Base-by-base conservation (phyloP, 148 eudicot species). In the Camellia granthamiana region DNA sequence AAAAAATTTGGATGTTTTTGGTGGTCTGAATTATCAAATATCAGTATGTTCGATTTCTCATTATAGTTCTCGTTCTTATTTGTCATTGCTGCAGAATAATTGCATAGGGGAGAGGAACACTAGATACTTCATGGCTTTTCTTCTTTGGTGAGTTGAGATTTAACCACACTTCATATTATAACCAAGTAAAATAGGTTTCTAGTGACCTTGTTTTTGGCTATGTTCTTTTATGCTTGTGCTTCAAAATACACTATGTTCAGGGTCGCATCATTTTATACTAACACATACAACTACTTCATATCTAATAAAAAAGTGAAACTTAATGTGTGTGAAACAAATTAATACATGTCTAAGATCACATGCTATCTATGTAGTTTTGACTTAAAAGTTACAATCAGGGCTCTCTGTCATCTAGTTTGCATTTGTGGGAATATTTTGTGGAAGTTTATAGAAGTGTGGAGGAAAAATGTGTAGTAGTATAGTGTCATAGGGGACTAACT, bases 81-180 rank as follows among this genome's bases (percentile, higher is more conserved):
- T 84, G 49, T 75, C 18, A 75, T 56, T 62, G 3, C 72, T 85
- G 89, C 94, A 96, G 99, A 96, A 96, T 90, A 96, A 96, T 85
- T 96, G 99, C 87, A 92, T 96, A 70, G 99, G 99, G 79, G 99
- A 96, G 89, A 94, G 85, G 83, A 96, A 96, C 86, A 92, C 95
- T 43, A 85, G 91, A 72, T 93, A 91, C 85, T 96, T 96, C 73
- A 79, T 96, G 90, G 93, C 93, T 81, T 96, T 96, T 82, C 92
- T 96, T 80, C 80, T 91, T 58, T 96, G 99, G 99, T 96, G 82
- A 96, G 99, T 83, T 72, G 78, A 74, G 44, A 52, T 41, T 23
- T 23, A 23, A 23, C 30, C 30, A 23, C 30, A 3, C 3, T 42
- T 16, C 9, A 12, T 55, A 21, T 21, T 16, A 12, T 23, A 41